Base-by-base conservation (phyloP, 2,329 filamentous ascomycete species). In the Aspergillus ibericus region DNA sequence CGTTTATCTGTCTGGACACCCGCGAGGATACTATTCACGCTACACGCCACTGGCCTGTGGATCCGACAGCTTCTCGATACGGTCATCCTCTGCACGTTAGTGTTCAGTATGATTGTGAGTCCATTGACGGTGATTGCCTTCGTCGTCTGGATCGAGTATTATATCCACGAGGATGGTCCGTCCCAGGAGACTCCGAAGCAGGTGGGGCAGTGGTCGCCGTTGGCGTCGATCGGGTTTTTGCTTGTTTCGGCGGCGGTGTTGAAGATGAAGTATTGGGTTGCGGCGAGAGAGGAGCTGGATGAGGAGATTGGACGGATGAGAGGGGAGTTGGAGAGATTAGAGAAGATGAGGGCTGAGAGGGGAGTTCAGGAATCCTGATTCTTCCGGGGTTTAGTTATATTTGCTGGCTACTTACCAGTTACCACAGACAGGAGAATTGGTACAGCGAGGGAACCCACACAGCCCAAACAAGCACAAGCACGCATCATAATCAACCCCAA, bases 91-190 rank as follows among this genome's bases (percentile, higher is more conserved):
- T 56, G 63, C 4, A 64, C 66, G 0, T 49, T 70, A 0, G 1
- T 67, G 0, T 66, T 72, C 12, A 72, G 69, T 49, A 70, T 73
- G 56, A 61, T 73, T 8, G 54, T 70, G 29, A 72, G 69, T 12
- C 71, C 70, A 0, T 51, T 73, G 0, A 72, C 70, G 0, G 65
- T 68, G 1, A 62, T 73, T 7, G 71, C 69, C 0, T 74, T 74
- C 48, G 66, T 74, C 1, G 58, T 61, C 7, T 74, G 70, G 70
- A 69, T 70, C n/a, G 71, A 74, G 51, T 70, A 63, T 53, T 71
- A 66, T 55, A 72, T 74, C 8, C 53, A 63, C 29, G 62, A 69
- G 12, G 71, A 74, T 40, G 70, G 70, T 1, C 66, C 69, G 0
- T 60, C 65, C 0, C 63, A 68, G 32, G 71, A 74, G 52, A 63